Evolutionary conservation across 331 rosid species (phyloP).

Genomic region (Acacia concinna): DNA sequence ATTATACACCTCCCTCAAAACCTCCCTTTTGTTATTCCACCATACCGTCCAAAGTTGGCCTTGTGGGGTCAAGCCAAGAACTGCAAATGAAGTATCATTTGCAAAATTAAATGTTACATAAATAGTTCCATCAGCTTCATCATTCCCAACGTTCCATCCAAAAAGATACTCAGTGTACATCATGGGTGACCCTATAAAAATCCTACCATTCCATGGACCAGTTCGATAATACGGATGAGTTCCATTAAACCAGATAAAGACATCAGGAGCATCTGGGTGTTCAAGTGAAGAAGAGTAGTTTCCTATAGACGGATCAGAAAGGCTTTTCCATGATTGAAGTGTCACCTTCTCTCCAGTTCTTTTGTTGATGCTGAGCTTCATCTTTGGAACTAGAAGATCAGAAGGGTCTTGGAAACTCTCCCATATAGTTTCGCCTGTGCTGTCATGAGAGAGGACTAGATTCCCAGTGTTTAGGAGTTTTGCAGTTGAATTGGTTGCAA

Average conservation of each 20-base stretch:
- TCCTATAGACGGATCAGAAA: neutral
- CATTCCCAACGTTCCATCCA: neutral
- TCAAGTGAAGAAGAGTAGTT: neutral
- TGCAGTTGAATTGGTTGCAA: neutral
- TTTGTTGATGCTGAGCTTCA: conserved; percentile 25
- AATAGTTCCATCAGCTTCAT: neutral
- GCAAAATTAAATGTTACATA: neutral
- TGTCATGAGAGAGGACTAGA: conserved; percentile 11
- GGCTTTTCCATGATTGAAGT: conserved; percentile 13
- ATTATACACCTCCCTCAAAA: conserved; percentile 17
- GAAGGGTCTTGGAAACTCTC: conserved; percentile 38
- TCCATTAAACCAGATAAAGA: conserved; percentile 3
- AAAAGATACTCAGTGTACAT: neutral
- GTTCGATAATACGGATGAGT: neutral
- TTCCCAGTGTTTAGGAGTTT: conserved; percentile 9
- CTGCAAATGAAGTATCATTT: neutral
- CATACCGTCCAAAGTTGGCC: neutral
- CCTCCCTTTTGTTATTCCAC: neutral
- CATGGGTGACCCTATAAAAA: neutral
- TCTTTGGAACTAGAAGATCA: neutral
- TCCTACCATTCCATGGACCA: conserved; percentile 35
- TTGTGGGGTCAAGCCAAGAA: neutral
- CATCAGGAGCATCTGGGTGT: neutral
- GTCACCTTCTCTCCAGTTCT: conserved; percentile 10
- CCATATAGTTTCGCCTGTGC: conserved; percentile 23